Percentiles rank a stretch among this genome's conserved stretches.
These are phyloP conservation scores for Quercus dentata DNA, from an alignment of 306 rosid species.

Conservation along the genomic window DNA sequence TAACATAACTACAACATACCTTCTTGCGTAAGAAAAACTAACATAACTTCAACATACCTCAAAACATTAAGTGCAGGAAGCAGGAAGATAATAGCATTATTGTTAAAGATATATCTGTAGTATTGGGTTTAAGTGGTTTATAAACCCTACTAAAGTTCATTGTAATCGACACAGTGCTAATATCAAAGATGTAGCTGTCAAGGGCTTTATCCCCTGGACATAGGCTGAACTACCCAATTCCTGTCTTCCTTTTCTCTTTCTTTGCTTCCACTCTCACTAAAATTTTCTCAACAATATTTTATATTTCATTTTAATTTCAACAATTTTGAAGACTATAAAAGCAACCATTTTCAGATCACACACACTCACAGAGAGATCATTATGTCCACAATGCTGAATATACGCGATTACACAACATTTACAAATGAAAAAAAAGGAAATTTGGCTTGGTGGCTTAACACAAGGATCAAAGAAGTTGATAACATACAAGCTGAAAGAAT, in stretches of 20 bases:
- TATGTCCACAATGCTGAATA: background rate
- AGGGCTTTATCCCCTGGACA: no score
- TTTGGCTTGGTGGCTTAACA: background rate
- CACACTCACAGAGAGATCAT: background rate
- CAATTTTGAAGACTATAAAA: background rate
- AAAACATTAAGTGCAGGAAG: background rate
- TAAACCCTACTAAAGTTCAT: no score
- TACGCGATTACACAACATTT: background rate
- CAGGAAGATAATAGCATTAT: background rate
- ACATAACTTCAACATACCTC: background rate
- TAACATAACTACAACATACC: slow-evolving; percentile 33
- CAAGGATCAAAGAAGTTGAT: background rate
- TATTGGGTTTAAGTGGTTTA: no score
- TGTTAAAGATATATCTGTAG: no score
- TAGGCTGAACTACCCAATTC: no score
- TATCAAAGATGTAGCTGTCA: no score
- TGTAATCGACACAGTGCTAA: no score
- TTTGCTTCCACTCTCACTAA: no score
- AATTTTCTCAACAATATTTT: no score
- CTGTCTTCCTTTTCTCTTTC: no score
- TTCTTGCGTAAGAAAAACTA: slow-evolving; percentile 19
- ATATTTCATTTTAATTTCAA: no score
- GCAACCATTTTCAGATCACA: slow-evolving; percentile 7
- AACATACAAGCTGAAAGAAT: background rate
- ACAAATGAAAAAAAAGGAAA: background rate